These are phyloP conservation scores for Biscogniauxia mediterranea DNA, from an alignment of 2,329 filamentous ascomycete genomes.

Conservation along the genomic window DNA sequence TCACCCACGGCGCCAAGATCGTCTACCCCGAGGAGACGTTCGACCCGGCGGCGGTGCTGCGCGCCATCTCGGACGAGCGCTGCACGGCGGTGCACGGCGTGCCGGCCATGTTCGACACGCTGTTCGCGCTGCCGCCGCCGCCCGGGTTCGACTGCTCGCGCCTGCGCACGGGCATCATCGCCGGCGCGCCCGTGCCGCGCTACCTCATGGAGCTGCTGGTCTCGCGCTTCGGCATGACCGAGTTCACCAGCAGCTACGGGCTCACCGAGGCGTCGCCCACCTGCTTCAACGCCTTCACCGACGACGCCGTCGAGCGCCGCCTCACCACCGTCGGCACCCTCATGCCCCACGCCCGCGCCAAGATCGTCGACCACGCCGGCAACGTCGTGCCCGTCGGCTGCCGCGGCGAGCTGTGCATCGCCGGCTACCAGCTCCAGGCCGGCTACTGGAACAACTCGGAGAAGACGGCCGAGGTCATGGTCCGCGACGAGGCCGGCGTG, in stretches of 20 bases:
- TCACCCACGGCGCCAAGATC: slow-evolving; percentile 74
- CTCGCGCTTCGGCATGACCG: slow-evolving; percentile 69
- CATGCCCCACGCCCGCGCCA: slow-evolving; percentile 73
- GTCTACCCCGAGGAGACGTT: slow-evolving; percentile 76
- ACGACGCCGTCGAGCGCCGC: slow-evolving; percentile 65
- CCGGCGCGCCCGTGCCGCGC: slow-evolving; percentile 72
- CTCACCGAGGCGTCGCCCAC: slow-evolving; percentile 78
- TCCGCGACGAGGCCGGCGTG: slow-evolving; percentile 49
- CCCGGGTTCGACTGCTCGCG: slow-evolving; percentile 45
- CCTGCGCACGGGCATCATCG: slow-evolving; percentile 75
- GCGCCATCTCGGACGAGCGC: slow-evolving; percentile 62
- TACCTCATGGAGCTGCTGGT: slow-evolving; percentile 74
- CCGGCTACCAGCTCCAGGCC: slow-evolving; percentile 72
- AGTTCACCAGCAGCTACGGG: slow-evolving; percentile 70
- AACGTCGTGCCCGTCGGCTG: slow-evolving; percentile 64
- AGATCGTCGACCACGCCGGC: slow-evolving; percentile 70
- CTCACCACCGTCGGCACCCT: slow-evolving; percentile 73
- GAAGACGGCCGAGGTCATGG: slow-evolving; percentile 66
- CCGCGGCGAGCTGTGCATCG: slow-evolving; percentile 73
- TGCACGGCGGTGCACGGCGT: slow-evolving; percentile 79
- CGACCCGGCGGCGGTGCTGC: slow-evolving; percentile 63
- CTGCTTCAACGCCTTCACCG: slow-evolving; percentile 76
- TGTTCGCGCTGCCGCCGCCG: slow-evolving; percentile 45
- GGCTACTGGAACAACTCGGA: slow-evolving; percentile 68
- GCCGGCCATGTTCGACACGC: slow-evolving; percentile 78